phyloP scores from a whole-genome alignment of 441 rosid genomes.

The Isatis lusitanica region DNA sequence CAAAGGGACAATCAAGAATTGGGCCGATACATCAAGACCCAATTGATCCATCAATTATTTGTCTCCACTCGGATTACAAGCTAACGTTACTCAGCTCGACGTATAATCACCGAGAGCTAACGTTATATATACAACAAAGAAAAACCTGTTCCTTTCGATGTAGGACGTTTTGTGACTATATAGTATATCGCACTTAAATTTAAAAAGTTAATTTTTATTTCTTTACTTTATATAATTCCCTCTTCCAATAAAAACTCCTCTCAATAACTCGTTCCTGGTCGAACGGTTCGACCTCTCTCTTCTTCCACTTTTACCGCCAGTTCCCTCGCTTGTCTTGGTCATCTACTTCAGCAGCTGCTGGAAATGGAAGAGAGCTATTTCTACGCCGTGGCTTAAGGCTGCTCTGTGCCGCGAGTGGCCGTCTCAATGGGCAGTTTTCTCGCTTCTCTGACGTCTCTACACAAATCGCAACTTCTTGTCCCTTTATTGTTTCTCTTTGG shows the following conservation, averaged over 20 bases:
- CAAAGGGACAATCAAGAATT: no score
- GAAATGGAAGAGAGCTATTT: conserved; percentile 14
- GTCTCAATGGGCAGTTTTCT: conserved; percentile 45
- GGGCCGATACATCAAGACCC: no score
- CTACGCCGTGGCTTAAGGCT: conserved; percentile 39
- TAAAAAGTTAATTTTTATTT: no score
- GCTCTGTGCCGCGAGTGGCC: conserved; percentile 30
- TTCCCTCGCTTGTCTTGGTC: conserved; percentile 28
- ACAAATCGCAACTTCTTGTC: conserved; percentile 48
- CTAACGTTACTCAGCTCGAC: no score
- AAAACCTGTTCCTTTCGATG: no score
- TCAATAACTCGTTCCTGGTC: conserved; percentile 43
- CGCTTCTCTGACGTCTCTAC: conserved; percentile 65
- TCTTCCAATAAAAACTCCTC: conserved; percentile 35
- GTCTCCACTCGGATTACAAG: no score
- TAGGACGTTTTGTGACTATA: no score
- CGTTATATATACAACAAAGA: no score
- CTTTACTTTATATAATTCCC: no score
- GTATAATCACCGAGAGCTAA: no score
- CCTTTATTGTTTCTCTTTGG: conserved; percentile 4
- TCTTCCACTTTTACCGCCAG: conserved; percentile 37
- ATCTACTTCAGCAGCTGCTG: conserved; percentile 20
- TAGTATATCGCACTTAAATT: no score
- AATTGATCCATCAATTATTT: no score
- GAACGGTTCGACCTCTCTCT: conserved; percentile 39